These are phyloP conservation scores for Allium cepa DNA, from an alignment of 106 monocot species.

Conservation along the genomic window DNA sequence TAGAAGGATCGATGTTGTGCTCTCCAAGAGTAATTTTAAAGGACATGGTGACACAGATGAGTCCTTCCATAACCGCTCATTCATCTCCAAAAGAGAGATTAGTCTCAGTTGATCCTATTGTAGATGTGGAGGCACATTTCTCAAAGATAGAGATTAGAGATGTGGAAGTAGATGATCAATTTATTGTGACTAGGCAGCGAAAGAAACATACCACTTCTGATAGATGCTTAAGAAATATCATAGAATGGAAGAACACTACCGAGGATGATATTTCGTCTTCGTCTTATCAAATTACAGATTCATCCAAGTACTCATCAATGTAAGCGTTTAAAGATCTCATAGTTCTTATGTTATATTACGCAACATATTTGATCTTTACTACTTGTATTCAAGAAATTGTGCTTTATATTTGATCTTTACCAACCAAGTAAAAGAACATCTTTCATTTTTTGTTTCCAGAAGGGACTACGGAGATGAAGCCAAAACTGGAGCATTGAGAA, in stretches of 20 bases:
- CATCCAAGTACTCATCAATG: constrained; percentile 52
- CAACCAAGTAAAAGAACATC: not conserved
- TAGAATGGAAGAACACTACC: constrained; percentile 64
- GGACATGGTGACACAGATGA: constrained; percentile 87
- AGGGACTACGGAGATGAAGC: constrained; percentile 18
- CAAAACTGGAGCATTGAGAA: constrained; percentile 14
- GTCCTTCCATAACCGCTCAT: constrained; percentile 43
- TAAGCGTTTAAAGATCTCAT: constrained; percentile 14
- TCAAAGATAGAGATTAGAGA: constrained; percentile 71
- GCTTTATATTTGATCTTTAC: not conserved
- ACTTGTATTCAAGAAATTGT: not conserved
- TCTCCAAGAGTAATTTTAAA: constrained; percentile 41
- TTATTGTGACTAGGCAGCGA: constrained; percentile 63
- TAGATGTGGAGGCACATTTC: constrained; percentile 37
- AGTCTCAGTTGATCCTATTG: constrained; percentile 23
- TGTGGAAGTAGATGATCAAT: constrained; percentile 79
- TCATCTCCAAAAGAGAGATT: constrained; percentile 44
- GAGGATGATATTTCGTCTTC: constrained; percentile 18
- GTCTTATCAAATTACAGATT: constrained; percentile 35
- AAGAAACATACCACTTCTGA: constrained; percentile 59
- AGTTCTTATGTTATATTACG: not conserved
- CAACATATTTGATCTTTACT: not conserved
- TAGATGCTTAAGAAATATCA: constrained; percentile 45
- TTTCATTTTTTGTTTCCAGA: not conserved
- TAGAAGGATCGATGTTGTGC: constrained; percentile 13